These are phyloP conservation scores for Papiliotrema flavescens DNA, from an alignment of 1,284 basidiomycete species.

Conservation along the genomic window DNA sequence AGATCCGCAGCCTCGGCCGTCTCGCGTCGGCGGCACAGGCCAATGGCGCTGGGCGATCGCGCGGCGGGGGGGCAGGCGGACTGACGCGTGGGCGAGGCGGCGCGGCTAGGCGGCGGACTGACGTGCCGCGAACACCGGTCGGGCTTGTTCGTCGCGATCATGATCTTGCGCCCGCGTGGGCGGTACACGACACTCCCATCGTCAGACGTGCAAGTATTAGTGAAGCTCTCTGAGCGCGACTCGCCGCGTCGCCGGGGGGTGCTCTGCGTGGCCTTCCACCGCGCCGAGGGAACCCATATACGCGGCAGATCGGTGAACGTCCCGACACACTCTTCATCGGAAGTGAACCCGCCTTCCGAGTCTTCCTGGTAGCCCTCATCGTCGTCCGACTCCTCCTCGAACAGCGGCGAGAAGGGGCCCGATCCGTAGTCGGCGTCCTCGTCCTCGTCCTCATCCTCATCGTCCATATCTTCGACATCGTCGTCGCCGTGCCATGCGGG, in stretches of 20 bases:
- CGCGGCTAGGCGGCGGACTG: slow-evolving; percentile 1
- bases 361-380: slow-evolving; percentile 13
- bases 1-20: not conserved
- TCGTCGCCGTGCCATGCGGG: not conserved
- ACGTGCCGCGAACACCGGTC: slow-evolving; percentile 7
- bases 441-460: slow-evolving; percentile 2
- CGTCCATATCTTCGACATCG: slow-evolving; percentile 1
- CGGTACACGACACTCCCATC: not conserved
- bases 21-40: not conserved
- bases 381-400: slow-evolving; percentile 1
- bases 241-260: not conserved
- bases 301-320: slow-evolving; percentile 4
- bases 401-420: not conserved
- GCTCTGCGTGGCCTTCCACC: not conserved
- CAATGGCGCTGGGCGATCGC: slow-evolving; percentile 4
- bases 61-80: slow-evolving; percentile 5
- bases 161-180: slow-evolving; percentile 2
- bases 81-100: not conserved
- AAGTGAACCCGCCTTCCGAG: slow-evolving; percentile 12
- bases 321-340: slow-evolving; percentile 8
- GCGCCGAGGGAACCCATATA: not conserved
- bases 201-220: not conserved
- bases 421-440: not conserved
- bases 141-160: not conserved
- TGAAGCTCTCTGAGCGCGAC: no score